Evolutionary conservation across 192 early-diverging fungal species (phyloP), one percentile per base, ranked within the genome.

Genomic region (Coemansia reversa): DNA sequence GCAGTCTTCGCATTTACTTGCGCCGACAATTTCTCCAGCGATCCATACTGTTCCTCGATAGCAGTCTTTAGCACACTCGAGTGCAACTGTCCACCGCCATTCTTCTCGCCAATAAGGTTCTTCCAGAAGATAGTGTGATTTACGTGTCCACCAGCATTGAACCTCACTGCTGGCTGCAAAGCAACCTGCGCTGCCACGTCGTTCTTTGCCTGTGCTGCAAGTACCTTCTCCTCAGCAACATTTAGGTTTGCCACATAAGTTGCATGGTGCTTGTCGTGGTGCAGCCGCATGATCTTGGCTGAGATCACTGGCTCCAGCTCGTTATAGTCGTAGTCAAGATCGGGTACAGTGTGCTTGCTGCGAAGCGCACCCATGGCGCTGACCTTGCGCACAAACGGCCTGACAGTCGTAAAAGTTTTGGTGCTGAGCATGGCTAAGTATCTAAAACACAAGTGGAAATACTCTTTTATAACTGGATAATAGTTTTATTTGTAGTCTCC

Each of bases 71-170:
- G 83, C 0, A 69, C 84, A 9, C 88, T 81, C n/a, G 42, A 51
- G 22, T 79, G 61, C n/a, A 86, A 83, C 54, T 91, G 85, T 23
- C 92, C 94, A 29, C 93, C 91, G 50, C 91, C 93, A 51, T 86
- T 70, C 50, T 83, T 88, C 64, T 86, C 87, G 30, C 94, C 90
- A 18, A 91, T 89, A 62, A 98, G 86, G 81, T 96, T 96, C 68
- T 86, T 85, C 96, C 96, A 98, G 87, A 96, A 98, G 51, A 98
- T 87, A 60, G 84, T 84, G 81, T 94, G 92, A 84, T 96, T 96
- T 75, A 92, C 87, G 62, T 91, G 91, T 18, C 90, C 95, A 51
- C 95, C 95, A 50, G 89, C 94, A 82, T 97, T 94, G 81, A 98
- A 96, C 78, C 91, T 94, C 60, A 98, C 73, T 12, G 87, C 85